Percentiles rank a stretch among this genome's conserved stretches.
Evolutionary conservation across 805 yeast genomes (phyloP).

Genomic region (Myxozyma melibiosi): DNA sequence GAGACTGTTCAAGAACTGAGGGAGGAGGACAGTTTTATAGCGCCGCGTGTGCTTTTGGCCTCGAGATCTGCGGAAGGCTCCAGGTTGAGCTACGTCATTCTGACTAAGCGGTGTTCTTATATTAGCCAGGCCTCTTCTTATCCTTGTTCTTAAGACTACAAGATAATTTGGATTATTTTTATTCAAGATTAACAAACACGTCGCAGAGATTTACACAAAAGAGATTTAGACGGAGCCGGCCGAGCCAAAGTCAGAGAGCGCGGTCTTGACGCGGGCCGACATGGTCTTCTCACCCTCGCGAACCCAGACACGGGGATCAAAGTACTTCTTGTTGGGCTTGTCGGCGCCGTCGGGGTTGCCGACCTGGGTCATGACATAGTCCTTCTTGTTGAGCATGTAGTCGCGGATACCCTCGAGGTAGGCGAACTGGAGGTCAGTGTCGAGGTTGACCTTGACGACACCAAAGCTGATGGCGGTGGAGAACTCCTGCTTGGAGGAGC

Average conservation of each 20-base stretch:
- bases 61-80: background rate
- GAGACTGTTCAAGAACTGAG: background rate
- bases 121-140: background rate
- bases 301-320: conserved; percentile 99
- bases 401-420: conserved; percentile 97
- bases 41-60: conserved; percentile 3
- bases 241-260: conserved; percentile 75
- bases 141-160: background rate
- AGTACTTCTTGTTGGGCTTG: conserved; percentile 99
- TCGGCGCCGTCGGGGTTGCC: conserved; percentile 99
- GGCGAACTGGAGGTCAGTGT: conserved; percentile 98
- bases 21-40: background rate
- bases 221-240: conserved; percentile 26
- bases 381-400: conserved; percentile 94
- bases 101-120: conserved; percentile 11
- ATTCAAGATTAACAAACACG: background rate
- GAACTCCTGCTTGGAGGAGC: conserved; percentile 90
- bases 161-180: too few species aligned
- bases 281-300: conserved; percentile 99
- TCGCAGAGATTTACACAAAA: background rate
- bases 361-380: conserved; percentile 81
- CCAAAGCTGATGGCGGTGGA: conserved; percentile 88
- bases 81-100: conserved; percentile 1
- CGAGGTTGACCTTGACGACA: conserved; percentile 98
- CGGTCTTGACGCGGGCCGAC: conserved; percentile 80